Percentiles rank a stretch among this genome's conserved stretches.
Conservation (phyloP, 148 eudicot genomes). For the Suaeda aralocaspica region DNA sequence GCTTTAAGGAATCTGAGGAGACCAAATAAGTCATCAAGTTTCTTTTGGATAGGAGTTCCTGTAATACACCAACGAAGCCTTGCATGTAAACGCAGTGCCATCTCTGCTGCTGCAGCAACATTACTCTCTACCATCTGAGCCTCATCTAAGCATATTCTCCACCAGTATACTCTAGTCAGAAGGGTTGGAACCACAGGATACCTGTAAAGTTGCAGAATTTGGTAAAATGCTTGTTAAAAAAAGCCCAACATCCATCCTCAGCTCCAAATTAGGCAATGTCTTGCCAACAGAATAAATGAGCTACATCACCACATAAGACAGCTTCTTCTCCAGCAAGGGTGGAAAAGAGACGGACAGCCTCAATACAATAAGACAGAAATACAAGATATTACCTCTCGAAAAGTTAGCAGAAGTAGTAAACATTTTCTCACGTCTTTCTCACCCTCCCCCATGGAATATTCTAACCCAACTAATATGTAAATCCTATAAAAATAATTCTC, state of each 20-base stretch:
- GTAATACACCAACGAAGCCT: conserved; percentile 90
- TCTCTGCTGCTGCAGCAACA: conserved; percentile 77
- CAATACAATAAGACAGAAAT: background rate
- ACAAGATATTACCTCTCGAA: background rate
- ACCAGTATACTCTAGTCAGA: conserved; percentile 81
- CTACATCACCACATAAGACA: background rate
- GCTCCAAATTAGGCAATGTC: background rate
- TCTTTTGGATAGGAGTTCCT: conserved; percentile 91
- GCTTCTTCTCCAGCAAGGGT: background rate
- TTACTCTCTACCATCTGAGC: conserved; percentile 99
- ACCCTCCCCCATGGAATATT: too few relatives aligned
- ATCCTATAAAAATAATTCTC: too few relatives aligned
- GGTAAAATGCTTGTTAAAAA: background rate
- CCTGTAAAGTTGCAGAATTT: conserved; percentile 34
- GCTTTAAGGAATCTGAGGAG: conserved; percentile 87
- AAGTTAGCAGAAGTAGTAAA: background rate
- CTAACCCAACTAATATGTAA: too few relatives aligned
- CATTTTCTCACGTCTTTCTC: too few relatives aligned
- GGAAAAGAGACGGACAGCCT: background rate
- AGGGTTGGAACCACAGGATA: conserved; percentile 85
- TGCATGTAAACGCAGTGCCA: conserved; percentile 86
- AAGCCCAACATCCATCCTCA: background rate
- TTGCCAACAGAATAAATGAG: background rate
- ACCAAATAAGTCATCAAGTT: conserved; percentile 89
- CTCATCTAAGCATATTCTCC: conserved; percentile 97